phyloP scores from a whole-genome alignment of 805 yeast genomes.

The Ogataea trehaloabstinens region DNA sequence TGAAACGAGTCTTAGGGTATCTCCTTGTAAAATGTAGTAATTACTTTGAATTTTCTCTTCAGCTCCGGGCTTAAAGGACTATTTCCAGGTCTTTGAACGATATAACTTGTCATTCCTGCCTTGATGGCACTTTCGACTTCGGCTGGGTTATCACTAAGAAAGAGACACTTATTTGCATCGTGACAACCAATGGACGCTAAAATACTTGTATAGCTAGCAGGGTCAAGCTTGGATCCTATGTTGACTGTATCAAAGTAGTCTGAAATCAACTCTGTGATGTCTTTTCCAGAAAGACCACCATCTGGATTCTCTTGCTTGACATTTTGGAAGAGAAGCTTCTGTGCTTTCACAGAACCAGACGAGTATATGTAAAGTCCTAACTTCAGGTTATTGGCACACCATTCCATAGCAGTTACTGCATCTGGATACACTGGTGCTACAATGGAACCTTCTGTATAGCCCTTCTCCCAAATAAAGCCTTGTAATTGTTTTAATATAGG shows the following conservation, averaged over 20 bases:
- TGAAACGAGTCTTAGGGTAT: background rate
- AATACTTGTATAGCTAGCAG: conserved; percentile 58
- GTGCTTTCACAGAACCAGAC: conserved; percentile 87
- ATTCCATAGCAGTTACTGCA: conserved; percentile 56
- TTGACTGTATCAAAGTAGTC: conserved; percentile 87
- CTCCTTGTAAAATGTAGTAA: conserved; percentile 29
- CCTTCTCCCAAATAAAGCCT: conserved; percentile 78
- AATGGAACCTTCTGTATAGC: conserved; percentile 74
- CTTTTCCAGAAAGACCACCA: conserved; percentile 30
- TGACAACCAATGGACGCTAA: conserved; percentile 24
- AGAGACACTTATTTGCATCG: conserved; percentile 36
- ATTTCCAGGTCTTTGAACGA: conserved; percentile 79
- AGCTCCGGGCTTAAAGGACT: conserved; percentile 43
- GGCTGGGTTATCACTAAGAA: conserved; percentile 74
- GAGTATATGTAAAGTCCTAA: conserved; percentile 69
- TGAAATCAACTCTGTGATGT: conserved; percentile 50
- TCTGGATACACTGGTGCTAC: conserved; percentile 76
- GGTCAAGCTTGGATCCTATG: conserved; percentile 67
- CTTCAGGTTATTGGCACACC: conserved; percentile 33
- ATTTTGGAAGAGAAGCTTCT: conserved; percentile 68
- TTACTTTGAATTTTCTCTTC: conserved; percentile 20
- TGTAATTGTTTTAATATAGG: conserved; percentile 74
- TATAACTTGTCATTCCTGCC: conserved; percentile 57
- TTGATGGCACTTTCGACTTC: conserved; percentile 75
- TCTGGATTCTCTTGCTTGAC: conserved; percentile 40